Evolutionary conservation across 257 asterid genomes (phyloP), one percentile per base, ranked within the genome.

Genomic region (Osmanthus fragrans): DNA sequence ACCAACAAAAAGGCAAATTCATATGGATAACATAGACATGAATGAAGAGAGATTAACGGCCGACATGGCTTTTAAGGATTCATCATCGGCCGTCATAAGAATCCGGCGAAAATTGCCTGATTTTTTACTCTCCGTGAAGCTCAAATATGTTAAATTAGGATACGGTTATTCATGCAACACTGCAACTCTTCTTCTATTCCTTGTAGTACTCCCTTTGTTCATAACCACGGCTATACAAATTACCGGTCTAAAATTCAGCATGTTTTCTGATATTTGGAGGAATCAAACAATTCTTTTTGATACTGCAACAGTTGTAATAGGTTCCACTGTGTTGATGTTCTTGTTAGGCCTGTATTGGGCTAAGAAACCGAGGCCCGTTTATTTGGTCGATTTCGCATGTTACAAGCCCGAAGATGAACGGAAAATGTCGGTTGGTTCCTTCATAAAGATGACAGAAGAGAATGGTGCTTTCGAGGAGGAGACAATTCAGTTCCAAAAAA

Each of bases 141-240:
- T 88, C 67, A 88, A 88, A 33, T 88, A 88, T 29, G 98, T 94
- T 0, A 89, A 85, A 70, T 64, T 94, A 33, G 97, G 97, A 0
- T 91, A 89, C 68, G 97, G 94, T 0, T 94, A 90, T 70, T 87
- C 94, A 1, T 85, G 87, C 71, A 90, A 81, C 47, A 94, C 95
- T 0, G 83, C 89, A n/a, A 76, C 89, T 3, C 71, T 86, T 23
- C 36, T 88, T 8, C 15, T 87, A 27, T 7, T 83, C 63, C 65
- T 84, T 2, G 42, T 84, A 0, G 64, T 85, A 29, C 54, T 86
- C 36, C 89, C 95, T 12, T 34, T 89, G 75, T 73, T 85, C 27
- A 9, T 56, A 1, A 82, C 87, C 47, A 79, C 89, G 13, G 32
- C 77, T 19, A 12, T 85, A 32, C 91, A 84, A 7, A 69, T 87